Conservation (phyloP, 2,329 filamentous ascomycete genomes). For the Chlorencoelia australis region DNA sequence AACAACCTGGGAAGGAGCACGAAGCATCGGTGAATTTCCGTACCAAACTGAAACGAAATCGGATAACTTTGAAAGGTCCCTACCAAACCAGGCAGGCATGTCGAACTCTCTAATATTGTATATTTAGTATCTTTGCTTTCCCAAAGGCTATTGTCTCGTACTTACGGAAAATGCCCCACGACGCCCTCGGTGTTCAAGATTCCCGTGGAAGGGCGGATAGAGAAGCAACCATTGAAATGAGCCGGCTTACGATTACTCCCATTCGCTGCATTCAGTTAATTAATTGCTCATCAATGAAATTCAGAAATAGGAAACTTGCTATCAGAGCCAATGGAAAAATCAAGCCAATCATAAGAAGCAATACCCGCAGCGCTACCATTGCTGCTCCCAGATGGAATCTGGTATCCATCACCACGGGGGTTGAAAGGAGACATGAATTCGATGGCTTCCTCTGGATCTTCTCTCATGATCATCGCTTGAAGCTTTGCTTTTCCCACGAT, state of each 20-base stretch:
- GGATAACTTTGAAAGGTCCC: slow-evolving; percentile 1
- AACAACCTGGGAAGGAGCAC: not conserved
- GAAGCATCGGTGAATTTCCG: slow-evolving; percentile 1
- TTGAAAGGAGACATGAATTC: slow-evolving; percentile 33
- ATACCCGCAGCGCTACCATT: slow-evolving; percentile 35
- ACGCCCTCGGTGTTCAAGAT: not conserved
- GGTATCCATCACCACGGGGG: slow-evolving; percentile 37
- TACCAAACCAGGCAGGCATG: not conserved
- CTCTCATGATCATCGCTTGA: slow-evolving; percentile 34
- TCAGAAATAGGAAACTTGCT: slow-evolving; percentile 25
- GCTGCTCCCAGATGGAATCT: slow-evolving; percentile 37
- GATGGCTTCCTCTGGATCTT: slow-evolving; percentile 37
- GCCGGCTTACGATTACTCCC: slow-evolving; percentile 39
- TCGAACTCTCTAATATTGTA: not conserved
- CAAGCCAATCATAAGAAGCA: slow-evolving; percentile 38
- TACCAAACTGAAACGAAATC: slow-evolving; percentile 2
- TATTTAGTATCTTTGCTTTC: not conserved
- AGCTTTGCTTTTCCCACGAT: slow-evolving; percentile 44
- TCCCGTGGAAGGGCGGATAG: slow-evolving; percentile 35
- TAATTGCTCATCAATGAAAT: no score
- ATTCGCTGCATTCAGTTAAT: no score
- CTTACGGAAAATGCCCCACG: not conserved
- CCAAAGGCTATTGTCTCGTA: not conserved
- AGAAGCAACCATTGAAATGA: slow-evolving; percentile 38
- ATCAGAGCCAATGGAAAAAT: slow-evolving; percentile 39